phyloP scores from a whole-genome alignment of 2,329 filamentous ascomycete species.

The Talaromyces piceae region DNA sequence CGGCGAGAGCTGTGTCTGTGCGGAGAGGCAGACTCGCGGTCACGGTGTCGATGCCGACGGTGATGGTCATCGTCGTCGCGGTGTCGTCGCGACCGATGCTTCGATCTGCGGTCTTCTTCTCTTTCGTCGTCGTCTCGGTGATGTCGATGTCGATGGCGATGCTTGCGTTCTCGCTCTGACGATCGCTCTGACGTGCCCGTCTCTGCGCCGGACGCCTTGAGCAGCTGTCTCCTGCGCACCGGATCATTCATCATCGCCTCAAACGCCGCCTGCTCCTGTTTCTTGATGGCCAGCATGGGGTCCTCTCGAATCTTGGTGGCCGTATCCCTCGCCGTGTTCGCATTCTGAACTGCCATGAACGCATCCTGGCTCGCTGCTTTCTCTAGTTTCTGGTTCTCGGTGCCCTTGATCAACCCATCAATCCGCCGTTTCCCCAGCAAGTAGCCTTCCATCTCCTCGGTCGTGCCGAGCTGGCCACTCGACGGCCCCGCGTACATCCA shows the following conservation, averaged over 20 bases:
- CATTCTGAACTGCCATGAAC: conserved; percentile 54
- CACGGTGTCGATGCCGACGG: conserved; percentile 28
- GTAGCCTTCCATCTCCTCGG: conserved; percentile 88
- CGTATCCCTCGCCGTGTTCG: conserved; percentile 70
- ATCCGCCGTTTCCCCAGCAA: conserved; percentile 87
- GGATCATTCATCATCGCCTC: conserved; percentile 47
- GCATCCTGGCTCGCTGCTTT: conserved; percentile 61
- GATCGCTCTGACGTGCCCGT: conserved; percentile 18
- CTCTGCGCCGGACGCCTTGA: conserved; percentile 44
- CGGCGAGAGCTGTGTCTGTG: conserved; percentile 18
- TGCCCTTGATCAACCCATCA: conserved; percentile 75
- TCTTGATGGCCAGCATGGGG: conserved; percentile 86
- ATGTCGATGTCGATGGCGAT: conserved; percentile 23
- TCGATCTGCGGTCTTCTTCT: conserved; percentile 13
- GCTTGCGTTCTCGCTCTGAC: conserved; percentile 42
- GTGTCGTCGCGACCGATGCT: conserved; percentile 13
- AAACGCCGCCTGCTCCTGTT: conserved; percentile 76
- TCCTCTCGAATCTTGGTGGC: conserved; percentile 83
- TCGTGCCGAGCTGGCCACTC: conserved; percentile 59
- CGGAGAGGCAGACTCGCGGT: conserved; percentile 29
- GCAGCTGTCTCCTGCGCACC: conserved; percentile 46
- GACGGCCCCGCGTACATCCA: conserved; percentile 97
- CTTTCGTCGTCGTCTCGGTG: conserved; percentile 16
- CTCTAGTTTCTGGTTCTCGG: conserved; percentile 71
- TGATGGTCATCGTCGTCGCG: conserved; percentile 14